Evolutionary conservation across 23 red algal genomes (phyloP).

Genomic region (Gracilaria domingensis): DNA sequence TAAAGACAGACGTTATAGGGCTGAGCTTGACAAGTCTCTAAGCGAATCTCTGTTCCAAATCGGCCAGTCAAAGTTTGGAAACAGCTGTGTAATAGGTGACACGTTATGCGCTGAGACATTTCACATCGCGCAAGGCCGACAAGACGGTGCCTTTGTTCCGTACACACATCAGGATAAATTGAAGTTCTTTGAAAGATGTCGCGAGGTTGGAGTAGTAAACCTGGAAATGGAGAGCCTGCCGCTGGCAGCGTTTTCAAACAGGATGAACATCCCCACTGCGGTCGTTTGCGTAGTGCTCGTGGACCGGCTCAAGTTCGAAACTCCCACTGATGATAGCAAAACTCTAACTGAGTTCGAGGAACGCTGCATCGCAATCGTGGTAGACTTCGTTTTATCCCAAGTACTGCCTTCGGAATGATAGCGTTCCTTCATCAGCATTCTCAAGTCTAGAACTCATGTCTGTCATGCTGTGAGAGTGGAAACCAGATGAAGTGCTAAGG

Average conservation of each 20-base stretch:
- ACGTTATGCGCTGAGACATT: conserved; percentile 67
- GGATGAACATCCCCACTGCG: conserved; percentile 3
- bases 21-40: background rate
- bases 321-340: background rate
- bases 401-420: too few relatives aligned
- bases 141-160: conserved; percentile 5
- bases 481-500: too few relatives aligned
- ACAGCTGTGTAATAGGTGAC: conserved; percentile 2
- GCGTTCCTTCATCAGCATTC: too few relatives aligned
- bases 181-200: conserved; percentile 17
- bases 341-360: conserved; percentile 21
- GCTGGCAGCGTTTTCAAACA: conserved; percentile 23
- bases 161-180: background rate
- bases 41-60: background rate
- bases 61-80: background rate
- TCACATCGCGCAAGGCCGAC: conserved; percentile 40
- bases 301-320: conserved; percentile 37
- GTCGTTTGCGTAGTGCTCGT: conserved; percentile 53
- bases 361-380: conserved; percentile 20
- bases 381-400: too few relatives aligned
- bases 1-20: background rate
- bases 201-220: conserved; percentile 7
- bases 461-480: too few relatives aligned
- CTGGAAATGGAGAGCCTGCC: conserved; percentile 66
- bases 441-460: too few relatives aligned